Evolutionary conservation across 768 basidiomycete species (phyloP).

Genomic region (Lentinus brumalis): DNA sequence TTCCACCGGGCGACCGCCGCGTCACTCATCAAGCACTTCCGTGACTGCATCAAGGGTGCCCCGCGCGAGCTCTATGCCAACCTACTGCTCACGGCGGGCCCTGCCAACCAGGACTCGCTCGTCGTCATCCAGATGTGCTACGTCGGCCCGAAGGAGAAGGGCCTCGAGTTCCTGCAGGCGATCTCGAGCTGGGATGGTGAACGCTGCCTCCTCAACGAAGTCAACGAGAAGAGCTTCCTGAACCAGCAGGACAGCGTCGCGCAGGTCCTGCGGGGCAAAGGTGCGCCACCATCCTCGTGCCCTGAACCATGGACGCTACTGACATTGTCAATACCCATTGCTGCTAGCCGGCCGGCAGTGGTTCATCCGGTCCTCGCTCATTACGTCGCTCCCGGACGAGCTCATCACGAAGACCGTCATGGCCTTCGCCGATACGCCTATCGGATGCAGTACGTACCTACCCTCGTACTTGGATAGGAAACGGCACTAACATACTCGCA

Average conservation of each 20-base stretch:
- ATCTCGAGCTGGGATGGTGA: slow-evolving; percentile 91
- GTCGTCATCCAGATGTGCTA: slow-evolving; percentile 93
- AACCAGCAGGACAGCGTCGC: slow-evolving; percentile 92
- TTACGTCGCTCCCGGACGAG: slow-evolving; percentile 84
- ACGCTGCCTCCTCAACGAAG: slow-evolving; percentile 83
- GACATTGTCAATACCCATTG: too few species aligned
- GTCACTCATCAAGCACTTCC: slow-evolving; percentile 87
- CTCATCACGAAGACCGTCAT: slow-evolving; percentile 81
- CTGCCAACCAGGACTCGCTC: slow-evolving; percentile 79
- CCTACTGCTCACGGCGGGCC: slow-evolving; percentile 87
- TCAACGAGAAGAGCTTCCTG: slow-evolving; percentile 86
- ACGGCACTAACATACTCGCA: slow-evolving; percentile 29
- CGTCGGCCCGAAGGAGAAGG: slow-evolving; percentile 72
- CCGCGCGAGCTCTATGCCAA: slow-evolving; percentile 90
- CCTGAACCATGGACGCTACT: too few species aligned
- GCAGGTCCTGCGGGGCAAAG: slow-evolving; percentile 83
- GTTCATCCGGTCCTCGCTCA: slow-evolving; percentile 87
- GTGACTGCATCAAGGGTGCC: slow-evolving; percentile 89
- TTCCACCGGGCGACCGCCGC: slow-evolving; percentile 88
- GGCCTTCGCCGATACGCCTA: slow-evolving; percentile 79
- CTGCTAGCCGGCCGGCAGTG: slow-evolving; percentile 75
- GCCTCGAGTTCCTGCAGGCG: slow-evolving; percentile 77
- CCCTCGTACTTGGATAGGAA: too few species aligned
- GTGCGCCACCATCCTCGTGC: slow-evolving; percentile 38
- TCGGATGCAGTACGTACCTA: slow-evolving; percentile 81